Percentiles rank a stretch among this genome's conserved stretches.
Evolutionary conservation across 108 stramenopile species (phyloP).

Genomic region (Pseudonitzschia delicatissima): DNA sequence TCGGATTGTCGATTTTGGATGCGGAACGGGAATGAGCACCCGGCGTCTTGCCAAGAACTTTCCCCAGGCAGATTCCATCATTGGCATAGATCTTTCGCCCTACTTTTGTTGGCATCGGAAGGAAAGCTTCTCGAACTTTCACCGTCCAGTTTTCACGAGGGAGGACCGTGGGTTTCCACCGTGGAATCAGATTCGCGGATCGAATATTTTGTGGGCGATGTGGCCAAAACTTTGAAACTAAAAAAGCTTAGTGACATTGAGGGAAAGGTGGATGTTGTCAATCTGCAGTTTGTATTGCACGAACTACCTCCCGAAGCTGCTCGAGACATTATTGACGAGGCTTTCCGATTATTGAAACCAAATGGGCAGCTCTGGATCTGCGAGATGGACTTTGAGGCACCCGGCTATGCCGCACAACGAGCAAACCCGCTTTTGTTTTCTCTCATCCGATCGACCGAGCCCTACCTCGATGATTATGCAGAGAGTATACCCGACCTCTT

Average conservation of each 20-base stretch:
- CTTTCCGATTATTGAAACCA: slow-evolving; percentile 57
- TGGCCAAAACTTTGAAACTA: slow-evolving; percentile 23
- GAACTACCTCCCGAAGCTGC: slow-evolving; percentile 56
- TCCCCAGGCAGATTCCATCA: slow-evolving; percentile 43
- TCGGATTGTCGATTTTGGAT: slow-evolving; percentile 66
- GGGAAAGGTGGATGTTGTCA: slow-evolving; percentile 52
- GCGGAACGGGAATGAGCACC: slow-evolving; percentile 77
- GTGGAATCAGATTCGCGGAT: slow-evolving; percentile 61
- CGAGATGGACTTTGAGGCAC: slow-evolving; percentile 85
- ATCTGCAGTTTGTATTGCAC: slow-evolving; percentile 70
- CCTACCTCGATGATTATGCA: slow-evolving; percentile 80
- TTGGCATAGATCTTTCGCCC: slow-evolving; percentile 70
- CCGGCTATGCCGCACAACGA: slow-evolving; percentile 73
- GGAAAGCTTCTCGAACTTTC: slow-evolving; percentile 45
- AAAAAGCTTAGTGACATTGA: not conserved
- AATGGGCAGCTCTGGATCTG: slow-evolving; percentile 72
- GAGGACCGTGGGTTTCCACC: slow-evolving; percentile 56
- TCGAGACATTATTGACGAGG: slow-evolving; percentile 54
- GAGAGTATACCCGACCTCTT: slow-evolving; percentile 51
- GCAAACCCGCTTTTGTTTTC: slow-evolving; percentile 73
- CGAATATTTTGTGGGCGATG: slow-evolving; percentile 56
- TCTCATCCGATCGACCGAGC: slow-evolving; percentile 73
- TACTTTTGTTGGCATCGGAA: slow-evolving; percentile 64
- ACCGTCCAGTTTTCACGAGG: slow-evolving; percentile 43
- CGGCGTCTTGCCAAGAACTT: slow-evolving; percentile 56